Evolutionary conservation across 805 yeast genomes (phyloP).

Genomic region (Wickerhamiella kurtzmanii): DNA sequence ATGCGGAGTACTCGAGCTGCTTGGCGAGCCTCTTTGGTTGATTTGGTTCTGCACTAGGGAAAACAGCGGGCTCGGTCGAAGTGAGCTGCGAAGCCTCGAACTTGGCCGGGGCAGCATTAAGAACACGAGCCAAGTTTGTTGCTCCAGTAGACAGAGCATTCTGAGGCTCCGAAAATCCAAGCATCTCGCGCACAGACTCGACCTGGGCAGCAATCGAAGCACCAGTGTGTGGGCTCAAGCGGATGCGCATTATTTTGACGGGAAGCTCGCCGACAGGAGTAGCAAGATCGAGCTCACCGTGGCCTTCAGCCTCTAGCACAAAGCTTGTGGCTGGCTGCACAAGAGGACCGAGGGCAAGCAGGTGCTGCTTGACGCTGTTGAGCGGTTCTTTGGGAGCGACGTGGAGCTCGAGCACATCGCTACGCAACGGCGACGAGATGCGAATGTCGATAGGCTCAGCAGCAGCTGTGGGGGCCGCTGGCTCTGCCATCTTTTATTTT

Average conservation of each 20-base stretch:
- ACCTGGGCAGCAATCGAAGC: slow-evolving; percentile 50
- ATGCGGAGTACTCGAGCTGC: slow-evolving; percentile 59
- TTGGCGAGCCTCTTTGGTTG: slow-evolving; percentile 30
- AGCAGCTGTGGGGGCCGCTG: too few relatives aligned
- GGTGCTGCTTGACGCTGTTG: slow-evolving; percentile 43
- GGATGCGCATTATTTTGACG: slow-evolving; percentile 21
- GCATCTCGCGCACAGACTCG: slow-evolving; percentile 47
- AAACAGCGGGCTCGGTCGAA: background rate
- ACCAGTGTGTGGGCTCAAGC: slow-evolving; percentile 46
- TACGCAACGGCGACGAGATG: slow-evolving; percentile 16
- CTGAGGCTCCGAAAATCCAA: slow-evolving; percentile 31
- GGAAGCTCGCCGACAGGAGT: slow-evolving; percentile 3
- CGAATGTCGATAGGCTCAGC: background rate
- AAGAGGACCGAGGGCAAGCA: slow-evolving; percentile 43
- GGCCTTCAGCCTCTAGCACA: slow-evolving; percentile 29
- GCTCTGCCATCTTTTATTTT: background rate
- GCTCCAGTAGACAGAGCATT: slow-evolving; percentile 35
- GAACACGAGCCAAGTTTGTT: slow-evolving; percentile 33
- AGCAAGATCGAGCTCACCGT: slow-evolving; percentile 29
- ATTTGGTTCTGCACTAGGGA: background rate
- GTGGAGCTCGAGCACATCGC: slow-evolving; percentile 16
- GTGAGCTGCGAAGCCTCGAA: background rate
- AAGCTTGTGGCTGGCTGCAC: slow-evolving; percentile 48
- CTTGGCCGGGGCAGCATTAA: slow-evolving; percentile 6
- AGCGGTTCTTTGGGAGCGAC: slow-evolving; percentile 33